Percentiles rank a stretch among this genome's conserved stretches.
Evolutionary conservation across 179 eudicot species (phyloP).

Genomic region (Amaranthus tricolor): DNA sequence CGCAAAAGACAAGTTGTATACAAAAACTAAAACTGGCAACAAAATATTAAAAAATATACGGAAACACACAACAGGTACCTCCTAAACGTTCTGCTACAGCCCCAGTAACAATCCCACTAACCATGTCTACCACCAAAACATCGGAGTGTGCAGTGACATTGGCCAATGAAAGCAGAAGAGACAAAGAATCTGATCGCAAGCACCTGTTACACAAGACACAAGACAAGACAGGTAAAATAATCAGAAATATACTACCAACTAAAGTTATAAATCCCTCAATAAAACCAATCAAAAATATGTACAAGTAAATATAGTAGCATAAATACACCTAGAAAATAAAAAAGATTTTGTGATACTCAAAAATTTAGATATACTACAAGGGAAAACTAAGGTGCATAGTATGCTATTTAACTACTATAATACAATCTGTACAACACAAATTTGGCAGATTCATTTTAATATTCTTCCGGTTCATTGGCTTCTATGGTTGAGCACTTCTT

Average conservation of each 20-base stretch:
- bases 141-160: slow-evolving; percentile 78
- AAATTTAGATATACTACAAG: not conserved
- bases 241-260: not conserved
- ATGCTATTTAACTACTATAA: not conserved
- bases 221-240: not conserved
- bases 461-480: not conserved
- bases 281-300: not conserved
- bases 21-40: not conserved
- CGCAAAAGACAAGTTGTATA: slow-evolving; percentile 9
- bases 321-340: not conserved
- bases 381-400: not conserved
- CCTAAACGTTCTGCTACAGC: slow-evolving; percentile 95
- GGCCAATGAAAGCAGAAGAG: slow-evolving; percentile 84
- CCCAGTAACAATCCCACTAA: slow-evolving; percentile 87
- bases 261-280: slow-evolving; percentile 10
- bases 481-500: not conserved
- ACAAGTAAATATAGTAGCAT: not conserved
- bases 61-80: slow-evolving; percentile 41
- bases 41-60: not conserved
- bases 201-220: slow-evolving; percentile 41
- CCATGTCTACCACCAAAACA: slow-evolving; percentile 85
- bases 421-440: not conserved
- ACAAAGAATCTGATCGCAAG: slow-evolving; percentile 76
- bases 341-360: not conserved
- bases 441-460: not conserved